Evolutionary conservation across 2,329 filamentous ascomycete genomes (phyloP), one percentile per base, ranked within the genome.

Genomic region (Aspergillus sp.): DNA sequence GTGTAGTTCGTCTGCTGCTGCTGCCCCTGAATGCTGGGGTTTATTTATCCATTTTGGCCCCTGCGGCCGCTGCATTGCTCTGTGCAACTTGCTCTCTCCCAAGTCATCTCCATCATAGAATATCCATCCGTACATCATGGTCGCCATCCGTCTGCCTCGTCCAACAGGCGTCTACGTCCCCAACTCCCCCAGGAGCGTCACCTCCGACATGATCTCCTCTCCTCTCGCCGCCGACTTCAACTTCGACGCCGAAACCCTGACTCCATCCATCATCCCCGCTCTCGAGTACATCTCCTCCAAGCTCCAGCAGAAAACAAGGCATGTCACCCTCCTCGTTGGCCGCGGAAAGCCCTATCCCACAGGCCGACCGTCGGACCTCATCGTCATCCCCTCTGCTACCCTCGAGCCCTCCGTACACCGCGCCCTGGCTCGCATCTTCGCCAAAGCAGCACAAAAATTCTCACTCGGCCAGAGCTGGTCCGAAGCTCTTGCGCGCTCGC

Each of bases 231-330:
- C 74, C 0, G 68, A 69, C 50, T 73, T 75, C 58, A 70, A 66
- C 51, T 73, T 74, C 43, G 73, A 75, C 54, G 69, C 73, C 6
- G 73, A 76, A 37, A 71, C 69, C 3, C 62, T 76, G 3, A 68
- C 70, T 6, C 68, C 72, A 0, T 73, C 72, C 6, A 66, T 74
- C 27, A 58, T 75, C n/a, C 72, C 74, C 2, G 75, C 74, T 8
- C 63, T 77, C 9, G 74, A 76, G 51, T 77, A 77, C 53, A 73
- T 78, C 35, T 77, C 75, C 23, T 65, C 62, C 55, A 77, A 76
- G 54, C 67, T 78, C 0, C 70, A 75, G 50, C 70, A 75, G 57
- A 70, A 68, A 55, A 69, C 68, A 51, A 68, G 76, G 62, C 75
- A 78, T 43, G 66, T 76, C 57, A 76, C 74, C 1, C 65, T 77